Evolutionary conservation across 352 stramenopile genomes (phyloP).

Genomic region (Phytophthora ohioensis): DNA sequence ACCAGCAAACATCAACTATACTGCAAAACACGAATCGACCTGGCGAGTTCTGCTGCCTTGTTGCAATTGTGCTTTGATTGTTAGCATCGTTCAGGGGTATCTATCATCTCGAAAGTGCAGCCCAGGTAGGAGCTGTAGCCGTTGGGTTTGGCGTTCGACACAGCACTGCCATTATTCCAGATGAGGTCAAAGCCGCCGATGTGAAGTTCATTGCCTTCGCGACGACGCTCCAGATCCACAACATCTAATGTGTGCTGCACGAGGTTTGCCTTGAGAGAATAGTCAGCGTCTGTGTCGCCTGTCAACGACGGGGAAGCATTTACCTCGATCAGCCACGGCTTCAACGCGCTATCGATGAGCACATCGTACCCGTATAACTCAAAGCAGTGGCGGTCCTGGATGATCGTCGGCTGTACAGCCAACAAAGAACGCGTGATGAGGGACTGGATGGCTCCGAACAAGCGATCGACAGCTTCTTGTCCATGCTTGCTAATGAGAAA

Average conservation of each 20-base stretch:
- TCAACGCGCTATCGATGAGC: constrained; percentile 67
- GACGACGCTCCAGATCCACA: constrained; percentile 79
- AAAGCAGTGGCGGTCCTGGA: constrained; percentile 89
- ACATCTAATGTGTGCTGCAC: constrained; percentile 91
- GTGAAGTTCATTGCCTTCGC: constrained; percentile 53
- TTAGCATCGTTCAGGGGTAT: constrained; percentile 29
- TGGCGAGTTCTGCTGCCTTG: constrained; percentile 18
- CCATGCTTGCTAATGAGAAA: constrained; percentile 81
- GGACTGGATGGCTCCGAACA: constrained; percentile 88
- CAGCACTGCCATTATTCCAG: constrained; percentile 48
- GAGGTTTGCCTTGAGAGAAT: constrained; percentile 86
- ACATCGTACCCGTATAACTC: constrained; percentile 84
- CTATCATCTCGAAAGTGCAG: constrained; percentile 53
- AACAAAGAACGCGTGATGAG: constrained; percentile 88
- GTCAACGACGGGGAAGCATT: constrained; percentile 84
- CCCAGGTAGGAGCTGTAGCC: constrained; percentile 74
- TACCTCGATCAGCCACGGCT: constrained; percentile 77
- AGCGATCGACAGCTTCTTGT: constrained; percentile 54
- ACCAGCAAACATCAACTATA: constrained; percentile 16
- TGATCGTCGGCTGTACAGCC: constrained; percentile 85
- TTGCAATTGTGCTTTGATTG: not conserved
- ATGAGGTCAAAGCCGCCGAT: constrained; percentile 81
- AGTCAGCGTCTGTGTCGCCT: constrained; percentile 78
- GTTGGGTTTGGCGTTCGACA: constrained; percentile 47
- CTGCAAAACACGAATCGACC: constrained; percentile 22